These are phyloP conservation scores for Zalerion maritima DNA, from an alignment of 495 filamentous ascomycete genomes.

Conservation along the genomic window DNA sequence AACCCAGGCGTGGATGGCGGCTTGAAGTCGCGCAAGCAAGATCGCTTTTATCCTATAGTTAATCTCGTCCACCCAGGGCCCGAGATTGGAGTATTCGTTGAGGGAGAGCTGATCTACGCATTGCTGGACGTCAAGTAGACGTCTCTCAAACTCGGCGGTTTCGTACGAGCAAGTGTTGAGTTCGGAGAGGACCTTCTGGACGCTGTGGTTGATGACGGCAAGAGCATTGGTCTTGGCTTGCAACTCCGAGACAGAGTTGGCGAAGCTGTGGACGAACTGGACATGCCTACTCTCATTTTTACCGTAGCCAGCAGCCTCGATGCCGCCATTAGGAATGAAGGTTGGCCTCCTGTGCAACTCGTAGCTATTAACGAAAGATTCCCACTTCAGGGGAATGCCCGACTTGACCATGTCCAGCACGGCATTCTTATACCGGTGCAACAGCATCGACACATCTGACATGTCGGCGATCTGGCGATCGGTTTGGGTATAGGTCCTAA, in stretches of 20 bases:
- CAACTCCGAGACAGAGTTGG: constrained; percentile 63
- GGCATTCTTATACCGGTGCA: constrained; percentile 83
- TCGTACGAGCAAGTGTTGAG: constrained; percentile 79
- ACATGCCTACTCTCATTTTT: constrained; percentile 81
- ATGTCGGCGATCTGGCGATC: constrained; percentile 66
- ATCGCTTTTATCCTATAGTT: constrained; percentile 70
- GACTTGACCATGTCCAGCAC: constrained; percentile 67
- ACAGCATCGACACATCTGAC: constrained; percentile 68
- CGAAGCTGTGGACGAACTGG: constrained; percentile 89
- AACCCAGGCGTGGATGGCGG: constrained; percentile 74
- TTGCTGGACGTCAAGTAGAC: constrained; percentile 71
- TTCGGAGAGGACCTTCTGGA: constrained; percentile 68
- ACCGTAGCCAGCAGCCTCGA: constrained; percentile 41
- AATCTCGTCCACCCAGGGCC: constrained; percentile 72
- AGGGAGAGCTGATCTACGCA: constrained; percentile 90
- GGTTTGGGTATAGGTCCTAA: constrained; percentile 78
- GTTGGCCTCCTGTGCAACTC: constrained; percentile 69
- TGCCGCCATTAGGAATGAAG: constrained; percentile 40
- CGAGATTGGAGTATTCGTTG: constrained; percentile 85
- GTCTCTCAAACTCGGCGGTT: constrained; percentile 53
- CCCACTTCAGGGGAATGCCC: constrained; percentile 83
- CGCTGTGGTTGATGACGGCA: constrained; percentile 60
- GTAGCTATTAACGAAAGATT: constrained; percentile 93
- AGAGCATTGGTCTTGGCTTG: constrained; percentile 74
- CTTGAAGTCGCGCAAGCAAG: constrained; percentile 59